Conservation (phyloP, 495 filamentous ascomycete species). For the Pyronema omphalodes region DNA sequence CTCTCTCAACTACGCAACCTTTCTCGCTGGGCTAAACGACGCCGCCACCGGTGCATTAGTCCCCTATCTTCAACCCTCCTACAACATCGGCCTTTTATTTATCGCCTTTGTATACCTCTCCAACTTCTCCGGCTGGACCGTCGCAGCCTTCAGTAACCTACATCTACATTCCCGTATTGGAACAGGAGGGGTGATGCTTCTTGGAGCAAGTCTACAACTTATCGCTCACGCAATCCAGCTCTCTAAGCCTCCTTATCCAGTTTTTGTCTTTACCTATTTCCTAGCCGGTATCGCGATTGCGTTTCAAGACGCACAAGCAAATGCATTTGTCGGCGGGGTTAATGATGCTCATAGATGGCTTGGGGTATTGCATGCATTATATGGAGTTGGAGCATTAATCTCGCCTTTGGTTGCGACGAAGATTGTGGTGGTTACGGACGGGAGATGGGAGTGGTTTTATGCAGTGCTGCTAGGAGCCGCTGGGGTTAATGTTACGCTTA, state of each 20-base stretch:
- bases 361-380: slow-evolving; percentile 46
- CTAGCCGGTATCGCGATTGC: slow-evolving; percentile 49
- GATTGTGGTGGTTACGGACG: slow-evolving; percentile 33
- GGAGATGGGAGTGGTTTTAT: slow-evolving; percentile 43
- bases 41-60: slow-evolving; percentile 53
- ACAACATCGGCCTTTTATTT: slow-evolving; percentile 18
- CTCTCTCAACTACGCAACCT: slow-evolving; percentile 16
- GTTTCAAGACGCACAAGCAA: slow-evolving; percentile 48
- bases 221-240: slow-evolving; percentile 44
- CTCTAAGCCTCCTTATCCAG: slow-evolving; percentile 48
- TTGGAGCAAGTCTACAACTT: slow-evolving; percentile 34
- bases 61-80: slow-evolving; percentile 39
- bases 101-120: slow-evolving; percentile 32
- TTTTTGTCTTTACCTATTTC: slow-evolving; percentile 45
- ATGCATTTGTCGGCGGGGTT: slow-evolving; percentile 56
- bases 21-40: slow-evolving; percentile 42
- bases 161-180: slow-evolving; percentile 38
- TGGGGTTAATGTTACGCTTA: slow-evolving; percentile 31
- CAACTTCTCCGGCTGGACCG: slow-evolving; percentile 59
- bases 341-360: slow-evolving; percentile 43
- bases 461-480: slow-evolving; percentile 35
- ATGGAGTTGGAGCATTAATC: slow-evolving; percentile 54
- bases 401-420: slow-evolving; percentile 54
- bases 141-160: slow-evolving; percentile 47
- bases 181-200: slow-evolving; percentile 39